Conservation (phyloP, 805 yeast species). For the Starmerella gropengiesseri region DNA sequence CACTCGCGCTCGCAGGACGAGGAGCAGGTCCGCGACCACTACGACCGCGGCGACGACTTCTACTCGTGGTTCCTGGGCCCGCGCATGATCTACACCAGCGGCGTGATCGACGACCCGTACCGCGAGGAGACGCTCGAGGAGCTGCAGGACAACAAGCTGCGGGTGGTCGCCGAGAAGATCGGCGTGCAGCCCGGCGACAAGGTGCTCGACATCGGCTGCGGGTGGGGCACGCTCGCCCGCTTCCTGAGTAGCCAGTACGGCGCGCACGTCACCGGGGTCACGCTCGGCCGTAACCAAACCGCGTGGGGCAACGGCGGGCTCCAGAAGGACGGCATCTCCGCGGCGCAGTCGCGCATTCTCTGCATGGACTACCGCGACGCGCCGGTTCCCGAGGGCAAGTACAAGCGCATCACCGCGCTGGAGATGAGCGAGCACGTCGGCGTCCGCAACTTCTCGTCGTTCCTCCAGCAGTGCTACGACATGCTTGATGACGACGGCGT, state of each 20-base stretch:
- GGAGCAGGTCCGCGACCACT: constrained; percentile 91
- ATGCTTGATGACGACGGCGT: constrained; percentile 87
- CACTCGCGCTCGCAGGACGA: constrained; percentile 91
- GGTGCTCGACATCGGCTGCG: constrained; percentile 81
- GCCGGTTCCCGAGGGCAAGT: constrained; percentile 54
- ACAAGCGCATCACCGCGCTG: constrained; percentile 78
- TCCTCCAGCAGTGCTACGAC: constrained; percentile 69
- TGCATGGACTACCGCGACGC: constrained; percentile 87
- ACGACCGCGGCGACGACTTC: constrained; percentile 93
- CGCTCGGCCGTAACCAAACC: constrained; percentile 84
- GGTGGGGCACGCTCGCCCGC: constrained; percentile 90
- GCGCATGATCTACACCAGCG: constrained; percentile 87
- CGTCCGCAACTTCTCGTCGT: constrained; percentile 65
- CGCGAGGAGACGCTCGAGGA: constrained; percentile 56
- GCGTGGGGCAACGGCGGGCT: constrained; percentile 72
- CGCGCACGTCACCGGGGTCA: constrained; percentile 79
- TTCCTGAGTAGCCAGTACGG: constrained; percentile 74
- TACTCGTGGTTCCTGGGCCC: constrained; percentile 91
- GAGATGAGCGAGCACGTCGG: constrained; percentile 98
- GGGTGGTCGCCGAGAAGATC: constrained; percentile 78
- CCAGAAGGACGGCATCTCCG: constrained; percentile 52
- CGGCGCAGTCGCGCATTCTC: constrained; percentile 61
- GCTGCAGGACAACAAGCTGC: constrained; percentile 81
- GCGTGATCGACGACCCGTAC: constrained; percentile 62
- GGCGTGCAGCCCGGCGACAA: constrained; percentile 60